Conservation (phyloP, 2,329 filamentous ascomycete species). For the Pyricularia sp. region DNA sequence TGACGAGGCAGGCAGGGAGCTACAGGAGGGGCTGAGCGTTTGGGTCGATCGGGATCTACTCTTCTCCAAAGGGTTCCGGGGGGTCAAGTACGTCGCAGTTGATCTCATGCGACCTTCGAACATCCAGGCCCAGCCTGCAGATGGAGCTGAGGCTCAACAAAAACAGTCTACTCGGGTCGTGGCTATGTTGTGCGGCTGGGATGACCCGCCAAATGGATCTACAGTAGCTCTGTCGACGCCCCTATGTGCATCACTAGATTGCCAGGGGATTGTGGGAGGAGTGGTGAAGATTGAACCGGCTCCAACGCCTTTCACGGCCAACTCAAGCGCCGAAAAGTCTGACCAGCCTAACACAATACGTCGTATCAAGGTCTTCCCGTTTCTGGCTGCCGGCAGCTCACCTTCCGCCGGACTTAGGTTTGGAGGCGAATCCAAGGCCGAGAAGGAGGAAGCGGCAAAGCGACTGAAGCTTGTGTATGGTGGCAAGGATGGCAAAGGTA, state of each 20-base stretch:
- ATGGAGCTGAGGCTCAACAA: constrained; percentile 20
- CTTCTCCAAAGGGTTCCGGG: constrained; percentile 61
- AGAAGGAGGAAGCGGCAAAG: constrained; percentile 67
- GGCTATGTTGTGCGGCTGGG: constrained; percentile 68
- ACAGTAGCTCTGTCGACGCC: constrained; percentile 70
- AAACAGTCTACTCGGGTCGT: constrained; percentile 54
- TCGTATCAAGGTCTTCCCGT: constrained; percentile 69
- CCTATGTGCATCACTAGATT: constrained; percentile 66
- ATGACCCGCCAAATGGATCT: constrained; percentile 75
- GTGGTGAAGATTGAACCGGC: constrained; percentile 83
- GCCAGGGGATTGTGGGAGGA: constrained; percentile 68
- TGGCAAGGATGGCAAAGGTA: constrained; percentile 42
- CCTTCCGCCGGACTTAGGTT: constrained; percentile 58
- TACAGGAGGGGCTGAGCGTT: constrained; percentile 51
- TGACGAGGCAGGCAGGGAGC: background rate
- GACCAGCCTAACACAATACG: constrained; percentile 2
- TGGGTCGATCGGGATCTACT: constrained; percentile 81
- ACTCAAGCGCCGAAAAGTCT: constrained; percentile 15
- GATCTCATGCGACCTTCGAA: constrained; percentile 38
- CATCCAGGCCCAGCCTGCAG: constrained; percentile 21
- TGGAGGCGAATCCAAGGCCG: constrained; percentile 76
- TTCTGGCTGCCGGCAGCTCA: constrained; percentile 35
- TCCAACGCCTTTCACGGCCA: constrained; percentile 58
- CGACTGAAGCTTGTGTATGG: constrained; percentile 65
- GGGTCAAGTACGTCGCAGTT: constrained; percentile 69